Evolutionary conservation across 73 alveolate species (phyloP).

Genomic region (Breviolum minutum): DNA sequence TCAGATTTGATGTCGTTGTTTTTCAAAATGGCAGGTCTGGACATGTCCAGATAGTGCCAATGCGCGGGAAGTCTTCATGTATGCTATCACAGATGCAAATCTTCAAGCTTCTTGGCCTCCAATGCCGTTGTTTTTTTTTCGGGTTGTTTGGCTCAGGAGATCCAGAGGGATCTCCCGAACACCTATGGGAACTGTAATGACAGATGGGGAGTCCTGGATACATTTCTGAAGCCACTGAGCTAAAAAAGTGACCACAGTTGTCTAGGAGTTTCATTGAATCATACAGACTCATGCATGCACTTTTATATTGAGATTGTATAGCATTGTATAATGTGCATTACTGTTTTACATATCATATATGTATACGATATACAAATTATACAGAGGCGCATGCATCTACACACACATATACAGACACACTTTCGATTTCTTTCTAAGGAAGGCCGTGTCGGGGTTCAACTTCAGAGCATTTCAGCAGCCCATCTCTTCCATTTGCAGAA

Average conservation of each 20-base stretch:
- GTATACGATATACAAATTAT: too few relatives aligned
- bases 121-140: not conserved
- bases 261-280: too few relatives aligned
- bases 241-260: too few relatives aligned
- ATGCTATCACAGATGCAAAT: constrained; percentile 28
- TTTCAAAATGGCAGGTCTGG: not conserved
- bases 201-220: not conserved
- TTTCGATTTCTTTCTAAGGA: not conserved
- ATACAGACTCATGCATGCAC: too few relatives aligned
- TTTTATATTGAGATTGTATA: too few relatives aligned
- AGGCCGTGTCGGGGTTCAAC: constrained; percentile 50
- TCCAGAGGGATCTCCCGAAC: too few relatives aligned
- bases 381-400: too few relatives aligned
- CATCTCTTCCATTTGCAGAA: constrained; percentile 70
- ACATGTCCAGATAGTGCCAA: constrained; percentile 82
- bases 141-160: too few relatives aligned
- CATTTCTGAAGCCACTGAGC: too few relatives aligned
- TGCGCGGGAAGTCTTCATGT: constrained; percentile 34
- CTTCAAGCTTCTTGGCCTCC: not conserved
- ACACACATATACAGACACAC: not conserved
- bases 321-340: too few relatives aligned
- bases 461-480: constrained; percentile 53
- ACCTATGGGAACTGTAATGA: too few relatives aligned
- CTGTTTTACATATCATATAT: too few relatives aligned
- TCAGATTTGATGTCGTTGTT: not conserved